phyloP scores from a whole-genome alignment of 306 rosid species.

The Heteromeles arbutifolia region DNA sequence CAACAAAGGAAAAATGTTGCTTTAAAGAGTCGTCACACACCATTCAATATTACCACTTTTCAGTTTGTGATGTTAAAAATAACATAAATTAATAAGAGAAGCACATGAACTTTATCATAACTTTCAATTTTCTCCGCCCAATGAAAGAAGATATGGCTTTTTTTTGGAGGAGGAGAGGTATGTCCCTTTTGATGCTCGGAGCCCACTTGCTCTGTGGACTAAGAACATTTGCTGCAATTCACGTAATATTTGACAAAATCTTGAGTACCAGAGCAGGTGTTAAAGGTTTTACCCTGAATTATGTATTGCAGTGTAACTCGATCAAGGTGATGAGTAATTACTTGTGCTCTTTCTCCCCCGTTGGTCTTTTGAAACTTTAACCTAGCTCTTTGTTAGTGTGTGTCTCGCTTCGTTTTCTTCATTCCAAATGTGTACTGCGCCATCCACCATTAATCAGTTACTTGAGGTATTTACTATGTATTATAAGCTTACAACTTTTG shows the following conservation, averaged over 20 bases:
- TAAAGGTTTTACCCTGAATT: not conserved
- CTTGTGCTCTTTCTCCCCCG: not conserved
- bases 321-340: not conserved
- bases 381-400: not conserved
- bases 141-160: constrained; percentile 8
- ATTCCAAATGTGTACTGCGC: too few species aligned
- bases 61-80: constrained; percentile 17
- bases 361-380: not conserved
- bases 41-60: constrained; percentile 12
- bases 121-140: constrained; percentile 8
- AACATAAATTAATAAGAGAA: constrained; percentile 28
- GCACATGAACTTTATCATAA: constrained; percentile 46
- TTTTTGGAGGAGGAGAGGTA: constrained; percentile 15
- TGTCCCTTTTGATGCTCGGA: constrained; percentile 5
- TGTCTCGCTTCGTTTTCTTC: not conserved
- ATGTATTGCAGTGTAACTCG: not conserved
- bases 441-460: too few species aligned
- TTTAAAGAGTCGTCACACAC: constrained; percentile 18
- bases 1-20: constrained; percentile 29
- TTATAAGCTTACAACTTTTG: too few species aligned
- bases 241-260: not conserved
- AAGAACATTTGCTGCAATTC: not conserved
- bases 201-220: constrained; percentile 1
- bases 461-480: too few species aligned
- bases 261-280: not conserved